Percentiles rank a stretch among this genome's conserved stretches.
Conservation (phyloP, 2,329 filamentous ascomycete genomes). For the Cercospora beticola region DNA sequence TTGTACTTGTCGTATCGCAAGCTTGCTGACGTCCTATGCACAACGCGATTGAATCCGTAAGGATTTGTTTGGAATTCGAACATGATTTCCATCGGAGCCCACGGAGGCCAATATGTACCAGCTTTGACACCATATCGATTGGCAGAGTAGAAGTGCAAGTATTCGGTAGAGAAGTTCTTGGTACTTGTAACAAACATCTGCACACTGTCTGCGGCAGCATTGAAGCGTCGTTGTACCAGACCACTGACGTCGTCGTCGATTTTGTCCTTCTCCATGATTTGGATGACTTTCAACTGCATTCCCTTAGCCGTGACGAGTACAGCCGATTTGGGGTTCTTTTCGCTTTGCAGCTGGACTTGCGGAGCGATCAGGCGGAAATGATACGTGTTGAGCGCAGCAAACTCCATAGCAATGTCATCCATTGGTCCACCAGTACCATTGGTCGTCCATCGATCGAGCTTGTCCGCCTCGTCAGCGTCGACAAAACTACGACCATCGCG, state of each 20-base stretch:
- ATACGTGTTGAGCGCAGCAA: conserved; percentile 88
- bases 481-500: conserved; percentile 82
- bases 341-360: conserved; percentile 96
- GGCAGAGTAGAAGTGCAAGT: conserved; percentile 89
- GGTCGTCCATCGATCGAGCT: conserved; percentile 43
- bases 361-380: conserved; percentile 93
- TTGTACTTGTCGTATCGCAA: conserved; percentile 98
- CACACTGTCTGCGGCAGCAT: conserved; percentile 93
- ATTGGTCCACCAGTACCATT: conserved; percentile 39
- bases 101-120: conserved; percentile 91
- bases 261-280: conserved; percentile 95
- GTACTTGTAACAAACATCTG: conserved; percentile 98
- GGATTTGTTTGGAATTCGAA: conserved; percentile 92
- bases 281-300: conserved; percentile 96
- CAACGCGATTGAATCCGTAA: conserved; percentile 95
- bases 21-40: conserved; percentile 93
- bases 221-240: conserved; percentile 89
- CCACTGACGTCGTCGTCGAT: conserved; percentile 92
- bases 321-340: conserved; percentile 97
- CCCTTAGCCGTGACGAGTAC: conserved; percentile 94
- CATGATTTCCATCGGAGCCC: conserved; percentile 98
- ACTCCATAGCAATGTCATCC: conserved; percentile 80
- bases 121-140: conserved; percentile 85
- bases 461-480: conserved; percentile 62
- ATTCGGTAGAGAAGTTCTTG: conserved; percentile 80